Evolutionary conservation across 768 basidiomycete genomes (phyloP), one percentile per base, ranked within the genome.

Genomic region (Boletus coccyginus): DNA sequence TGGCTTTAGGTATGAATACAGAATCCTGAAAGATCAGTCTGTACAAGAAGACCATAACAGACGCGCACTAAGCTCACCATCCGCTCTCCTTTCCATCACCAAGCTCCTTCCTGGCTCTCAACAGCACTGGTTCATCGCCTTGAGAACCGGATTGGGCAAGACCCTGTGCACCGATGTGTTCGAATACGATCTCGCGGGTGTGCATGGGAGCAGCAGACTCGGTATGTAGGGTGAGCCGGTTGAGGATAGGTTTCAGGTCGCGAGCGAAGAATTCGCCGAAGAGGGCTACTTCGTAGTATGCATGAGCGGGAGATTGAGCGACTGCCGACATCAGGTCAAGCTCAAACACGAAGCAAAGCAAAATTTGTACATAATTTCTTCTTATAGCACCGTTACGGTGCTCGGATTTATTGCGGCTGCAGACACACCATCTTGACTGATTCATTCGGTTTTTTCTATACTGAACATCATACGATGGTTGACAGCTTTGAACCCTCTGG

Each of bases 231-330:
- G 91, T 90, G 56, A 92, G 84, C 38, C 91, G 82, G 70, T 93
- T 90, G 51, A 92, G 77, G 59, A 93, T 85, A 0, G 87, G 73
- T 65, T 85, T 83, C 40, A 92, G 83, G 61, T 92, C 90, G 43
- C 83, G 79, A 33, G 88, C 70, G 59, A 87, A 89, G 75, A 92
- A 91, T 65, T 90, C 89, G 58, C 88, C 90, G 53, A 87, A 90
- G 58, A 92, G 83, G 0, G 88, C 87, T 54, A 92, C 87, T 75
- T 92, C 90, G 66, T 92, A 92, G 70, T 90, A 92, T 50, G 78
- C 79, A 65, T 87, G 84, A 12, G 75, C 72, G 36, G 74, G 67
- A 41, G 72, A 67, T 29, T 62, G 62, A 32, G 63, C 38, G 46
- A 56, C 59, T 27, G 64, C 40, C 52, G 62, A 65, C 65, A 66